Evolutionary conservation across 176 grass and related monocot genomes (phyloP).

Genomic region (Elaeis guineensis): DNA sequence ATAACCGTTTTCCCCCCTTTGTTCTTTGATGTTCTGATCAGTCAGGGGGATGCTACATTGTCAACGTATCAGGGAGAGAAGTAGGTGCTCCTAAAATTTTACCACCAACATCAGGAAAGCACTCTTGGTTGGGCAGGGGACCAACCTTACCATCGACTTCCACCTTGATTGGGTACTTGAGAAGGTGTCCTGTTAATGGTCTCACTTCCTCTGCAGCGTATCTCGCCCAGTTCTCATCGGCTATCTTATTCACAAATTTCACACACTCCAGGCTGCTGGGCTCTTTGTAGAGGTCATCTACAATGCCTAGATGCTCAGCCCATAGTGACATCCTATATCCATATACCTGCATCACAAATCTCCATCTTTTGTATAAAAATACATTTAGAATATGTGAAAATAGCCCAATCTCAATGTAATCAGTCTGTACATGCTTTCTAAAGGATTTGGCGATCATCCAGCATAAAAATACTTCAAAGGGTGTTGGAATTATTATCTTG

Average conservation of each 20-base stretch:
- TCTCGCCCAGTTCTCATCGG: conserved; percentile 52
- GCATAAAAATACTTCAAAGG: no score
- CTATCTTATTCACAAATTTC: conserved; percentile 56
- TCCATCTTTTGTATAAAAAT: not conserved
- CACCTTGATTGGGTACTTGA: conserved; percentile 78
- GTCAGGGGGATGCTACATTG: conserved; percentile 34
- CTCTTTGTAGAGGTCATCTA: conserved; percentile 48
- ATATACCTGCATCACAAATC: conserved; percentile 40
- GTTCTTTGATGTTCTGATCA: no score
- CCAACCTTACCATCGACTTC: conserved; percentile 49
- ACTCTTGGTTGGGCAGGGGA: conserved; percentile 44
- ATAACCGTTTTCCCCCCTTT: no score
- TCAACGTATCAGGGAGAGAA: conserved; percentile 72
- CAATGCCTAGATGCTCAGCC: conserved; percentile 74
- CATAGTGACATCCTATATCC: conserved; percentile 85
- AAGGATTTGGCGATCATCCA: no score
- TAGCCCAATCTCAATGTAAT: no score
- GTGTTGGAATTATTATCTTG: no score
- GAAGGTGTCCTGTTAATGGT: conserved; percentile 60
- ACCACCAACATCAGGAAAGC: conserved; percentile 79
- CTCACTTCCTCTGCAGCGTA: conserved; percentile 39
- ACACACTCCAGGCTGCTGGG: conserved; percentile 59
- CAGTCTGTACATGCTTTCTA: no score
- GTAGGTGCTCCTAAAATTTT: conserved; percentile 59
- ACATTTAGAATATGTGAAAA: no score